Percentiles rank a stretch among this genome's conserved stretches.
Evolutionary conservation across 352 stramenopile genomes (phyloP).

Genomic region (Globisporangium abappressorium): DNA sequence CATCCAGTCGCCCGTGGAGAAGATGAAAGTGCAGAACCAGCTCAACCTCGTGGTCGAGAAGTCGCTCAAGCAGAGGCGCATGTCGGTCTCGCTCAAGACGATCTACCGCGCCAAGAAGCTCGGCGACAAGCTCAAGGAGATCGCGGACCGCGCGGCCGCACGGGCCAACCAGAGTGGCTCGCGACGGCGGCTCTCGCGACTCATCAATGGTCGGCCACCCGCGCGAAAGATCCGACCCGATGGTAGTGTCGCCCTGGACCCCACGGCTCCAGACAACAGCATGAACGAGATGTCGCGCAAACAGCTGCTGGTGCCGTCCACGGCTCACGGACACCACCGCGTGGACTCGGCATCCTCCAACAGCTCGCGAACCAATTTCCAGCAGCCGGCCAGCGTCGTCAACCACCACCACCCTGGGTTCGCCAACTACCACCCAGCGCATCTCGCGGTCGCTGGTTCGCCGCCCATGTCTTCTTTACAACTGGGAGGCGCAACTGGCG

Average conservation of each 20-base stretch:
- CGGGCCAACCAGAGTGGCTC: constrained; percentile 18
- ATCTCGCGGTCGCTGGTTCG: not conserved
- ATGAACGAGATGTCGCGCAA: not conserved
- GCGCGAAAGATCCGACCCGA: constrained; percentile 8
- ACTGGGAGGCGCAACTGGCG: not conserved
- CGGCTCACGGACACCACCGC: not conserved
- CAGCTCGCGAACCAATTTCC: not conserved
- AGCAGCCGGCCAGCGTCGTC: not conserved
- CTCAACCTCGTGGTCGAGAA: constrained; percentile 78
- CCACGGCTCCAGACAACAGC: not conserved
- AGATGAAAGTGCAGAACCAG: constrained; percentile 76
- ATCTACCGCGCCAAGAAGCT: constrained; percentile 82
- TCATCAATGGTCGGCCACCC: constrained; percentile 6
- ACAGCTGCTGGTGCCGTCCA: constrained; percentile 2
- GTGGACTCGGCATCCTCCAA: not conserved
- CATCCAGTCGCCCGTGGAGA: constrained; percentile 65
- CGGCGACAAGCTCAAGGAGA: constrained; percentile 81
- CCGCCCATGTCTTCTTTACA: not conserved
- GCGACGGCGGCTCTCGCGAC: constrained; percentile 23
- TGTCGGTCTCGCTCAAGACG: constrained; percentile 68
- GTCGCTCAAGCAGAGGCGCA: constrained; percentile 65
- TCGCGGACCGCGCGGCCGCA: constrained; percentile 52
- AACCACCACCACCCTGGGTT: not conserved
- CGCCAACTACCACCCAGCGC: not conserved
- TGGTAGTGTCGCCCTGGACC: not conserved